Conservation (phyloP, 495 filamentous ascomycete species). For the Evansstolkia leycettana region DNA sequence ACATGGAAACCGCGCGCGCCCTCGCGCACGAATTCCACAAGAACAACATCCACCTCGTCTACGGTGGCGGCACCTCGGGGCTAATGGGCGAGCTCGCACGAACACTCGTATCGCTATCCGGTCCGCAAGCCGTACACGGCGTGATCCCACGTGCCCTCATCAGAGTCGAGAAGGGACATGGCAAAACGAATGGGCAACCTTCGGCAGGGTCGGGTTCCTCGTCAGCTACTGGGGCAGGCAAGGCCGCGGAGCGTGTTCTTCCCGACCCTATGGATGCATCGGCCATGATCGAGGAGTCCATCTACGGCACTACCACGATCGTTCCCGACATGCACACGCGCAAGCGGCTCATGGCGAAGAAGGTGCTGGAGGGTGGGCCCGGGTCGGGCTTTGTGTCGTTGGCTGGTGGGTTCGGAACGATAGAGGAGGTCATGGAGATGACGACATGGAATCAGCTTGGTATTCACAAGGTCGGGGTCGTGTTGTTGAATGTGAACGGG, state of each 20-base stretch:
- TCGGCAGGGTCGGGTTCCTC: conserved; percentile 1
- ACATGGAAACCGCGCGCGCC: conserved; percentile 64
- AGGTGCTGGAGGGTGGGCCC: conserved; percentile 67
- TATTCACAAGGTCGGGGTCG: conserved; percentile 73
- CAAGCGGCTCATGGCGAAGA: conserved; percentile 82
- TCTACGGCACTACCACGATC: conserved; percentile 75
- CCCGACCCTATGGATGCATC: conserved; percentile 15
- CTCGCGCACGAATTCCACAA: conserved; percentile 64
- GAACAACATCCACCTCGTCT: conserved; percentile 69
- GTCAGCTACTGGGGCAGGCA: conserved; percentile 13
- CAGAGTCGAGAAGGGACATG: conserved; percentile 59
- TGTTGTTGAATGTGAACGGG: conserved; percentile 74
- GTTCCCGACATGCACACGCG: conserved; percentile 93
- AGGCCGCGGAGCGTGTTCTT: conserved; percentile 25
- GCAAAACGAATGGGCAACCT: conserved; percentile 13
- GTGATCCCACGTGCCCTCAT: conserved; percentile 82
- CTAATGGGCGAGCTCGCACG: conserved; percentile 89
- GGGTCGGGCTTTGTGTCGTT: conserved; percentile 86
- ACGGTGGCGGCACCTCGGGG: conserved; percentile 87
- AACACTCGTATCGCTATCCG: conserved; percentile 75
- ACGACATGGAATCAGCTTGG: conserved; percentile 97
- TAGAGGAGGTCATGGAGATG: conserved; percentile 95
- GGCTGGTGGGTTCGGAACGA: conserved; percentile 82
- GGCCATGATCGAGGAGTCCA: conserved; percentile 46
- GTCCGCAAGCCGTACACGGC: conserved; percentile 76